Conservation (phyloP, 2,329 filamentous ascomycete species). For the Cytospora schulzeri region DNA sequence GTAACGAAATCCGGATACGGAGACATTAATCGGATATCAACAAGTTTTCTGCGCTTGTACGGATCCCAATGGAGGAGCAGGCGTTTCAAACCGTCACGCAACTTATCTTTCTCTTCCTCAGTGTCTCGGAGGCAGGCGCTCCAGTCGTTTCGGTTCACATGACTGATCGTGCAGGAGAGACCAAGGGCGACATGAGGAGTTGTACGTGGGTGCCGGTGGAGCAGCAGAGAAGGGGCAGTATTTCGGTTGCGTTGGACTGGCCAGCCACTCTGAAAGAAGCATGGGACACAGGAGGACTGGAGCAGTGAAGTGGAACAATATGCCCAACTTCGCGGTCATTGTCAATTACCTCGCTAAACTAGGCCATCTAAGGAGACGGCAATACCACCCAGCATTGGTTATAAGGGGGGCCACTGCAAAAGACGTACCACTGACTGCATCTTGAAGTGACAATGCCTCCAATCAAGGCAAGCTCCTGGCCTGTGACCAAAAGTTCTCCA, state of each 20-base stretch:
- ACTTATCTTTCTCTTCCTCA: no score
- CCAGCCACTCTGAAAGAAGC: neutral
- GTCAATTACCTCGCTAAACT: neutral
- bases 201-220: neutral
- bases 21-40: no score
- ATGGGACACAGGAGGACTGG: neutral
- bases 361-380: neutral
- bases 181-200: neutral
- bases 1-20: no score
- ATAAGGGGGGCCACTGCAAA: neutral
- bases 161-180: neutral
- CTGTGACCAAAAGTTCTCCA: conserved; percentile 93
- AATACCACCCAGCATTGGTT: neutral
- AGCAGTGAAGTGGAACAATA: neutral
- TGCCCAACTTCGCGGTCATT: neutral
- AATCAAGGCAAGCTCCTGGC: conserved; percentile 64
- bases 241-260: neutral
- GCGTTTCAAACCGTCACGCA: no score
- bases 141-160: neutral
- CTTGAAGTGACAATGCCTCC: neutral
- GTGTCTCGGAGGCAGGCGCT: no score
- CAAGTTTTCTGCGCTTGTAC: no score
- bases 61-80: no score
- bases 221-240: neutral
- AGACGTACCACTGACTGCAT: neutral